Percentiles rank a stretch among this genome's conserved stretches.
phyloP scores from a whole-genome alignment of 2,329 filamentous ascomycete species.

The Magnaporthales sp. region DNA sequence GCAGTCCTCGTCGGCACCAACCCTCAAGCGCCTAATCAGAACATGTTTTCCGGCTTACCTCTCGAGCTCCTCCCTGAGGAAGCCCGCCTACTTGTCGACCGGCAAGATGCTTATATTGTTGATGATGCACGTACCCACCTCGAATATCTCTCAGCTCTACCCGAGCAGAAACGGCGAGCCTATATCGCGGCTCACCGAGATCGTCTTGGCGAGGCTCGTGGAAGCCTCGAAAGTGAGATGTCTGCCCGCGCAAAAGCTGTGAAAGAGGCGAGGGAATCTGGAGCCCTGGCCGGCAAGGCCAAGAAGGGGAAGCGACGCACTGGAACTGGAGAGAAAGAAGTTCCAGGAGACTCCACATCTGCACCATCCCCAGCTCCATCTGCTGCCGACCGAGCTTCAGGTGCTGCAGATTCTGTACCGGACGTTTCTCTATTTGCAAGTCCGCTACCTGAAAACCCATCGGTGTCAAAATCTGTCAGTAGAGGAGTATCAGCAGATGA shows the following conservation, averaged over 20 bases:
- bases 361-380: background rate
- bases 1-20: conserved; percentile 81
- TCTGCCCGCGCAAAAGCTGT: conserved; percentile 13
- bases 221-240: conserved; percentile 28
- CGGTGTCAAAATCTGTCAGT: background rate
- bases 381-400: background rate
- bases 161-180: conserved; percentile 42
- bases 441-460: background rate
- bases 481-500: background rate
- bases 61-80: conserved; percentile 89
- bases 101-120: conserved; percentile 67
- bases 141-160: conserved; percentile 49
- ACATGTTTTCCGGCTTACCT: conserved; percentile 83
- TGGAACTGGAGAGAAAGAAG: background rate
- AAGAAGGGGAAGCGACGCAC: conserved; percentile 1
- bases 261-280: conserved; percentile 18
- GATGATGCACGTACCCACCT: conserved; percentile 78
- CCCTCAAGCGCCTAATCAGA: conserved; percentile 89
- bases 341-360: background rate
- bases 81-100: conserved; percentile 70
- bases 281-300: background rate
- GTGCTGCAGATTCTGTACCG: too few species aligned
- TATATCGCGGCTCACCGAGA: conserved; percentile 53
- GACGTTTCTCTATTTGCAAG: background rate
- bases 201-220: conserved; percentile 32